These are phyloP conservation scores for Penicillium alfredii DNA, from an alignment of 495 filamentous ascomycete species.

Conservation along the genomic window DNA sequence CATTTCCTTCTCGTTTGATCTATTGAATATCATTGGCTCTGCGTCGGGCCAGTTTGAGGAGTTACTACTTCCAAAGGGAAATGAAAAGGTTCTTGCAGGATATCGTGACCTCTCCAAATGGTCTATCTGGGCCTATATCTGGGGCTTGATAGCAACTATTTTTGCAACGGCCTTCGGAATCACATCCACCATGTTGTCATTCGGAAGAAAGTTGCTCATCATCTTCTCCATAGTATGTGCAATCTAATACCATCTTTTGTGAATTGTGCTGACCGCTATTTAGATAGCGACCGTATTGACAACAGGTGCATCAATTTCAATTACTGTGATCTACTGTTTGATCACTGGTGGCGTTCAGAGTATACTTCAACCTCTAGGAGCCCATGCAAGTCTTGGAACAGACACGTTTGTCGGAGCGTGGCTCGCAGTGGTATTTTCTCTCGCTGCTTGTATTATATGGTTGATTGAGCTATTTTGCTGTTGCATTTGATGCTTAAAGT, in stretches of 20 bases:
- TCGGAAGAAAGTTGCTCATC: background rate
- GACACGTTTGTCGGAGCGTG: background rate
- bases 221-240: background rate
- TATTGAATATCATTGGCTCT: slow-evolving; percentile 1
- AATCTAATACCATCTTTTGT: background rate
- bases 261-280: background rate
- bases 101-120: slow-evolving; percentile 2
- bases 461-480: slow-evolving; percentile 3
- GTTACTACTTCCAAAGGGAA: background rate
- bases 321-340: slow-evolving; percentile 1
- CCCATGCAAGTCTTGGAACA: slow-evolving; percentile 1
- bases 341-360: background rate
- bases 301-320: background rate
- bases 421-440: slow-evolving; percentile 4
- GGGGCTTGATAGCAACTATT: background rate
- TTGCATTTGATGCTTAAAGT: slow-evolving; percentile 4
- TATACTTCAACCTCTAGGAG: background rate
- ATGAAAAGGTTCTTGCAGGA: slow-evolving; percentile 1
- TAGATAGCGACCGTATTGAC: background rate
- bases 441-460: background rate
- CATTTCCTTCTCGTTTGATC: slow-evolving; percentile 3
- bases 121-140: slow-evolving; percentile 1
- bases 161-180: background rate
- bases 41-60: background rate
- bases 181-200: background rate